Evolutionary conservation across 352 stramenopile species (phyloP).

Genomic region (Globisporangium barbulae): DNA sequence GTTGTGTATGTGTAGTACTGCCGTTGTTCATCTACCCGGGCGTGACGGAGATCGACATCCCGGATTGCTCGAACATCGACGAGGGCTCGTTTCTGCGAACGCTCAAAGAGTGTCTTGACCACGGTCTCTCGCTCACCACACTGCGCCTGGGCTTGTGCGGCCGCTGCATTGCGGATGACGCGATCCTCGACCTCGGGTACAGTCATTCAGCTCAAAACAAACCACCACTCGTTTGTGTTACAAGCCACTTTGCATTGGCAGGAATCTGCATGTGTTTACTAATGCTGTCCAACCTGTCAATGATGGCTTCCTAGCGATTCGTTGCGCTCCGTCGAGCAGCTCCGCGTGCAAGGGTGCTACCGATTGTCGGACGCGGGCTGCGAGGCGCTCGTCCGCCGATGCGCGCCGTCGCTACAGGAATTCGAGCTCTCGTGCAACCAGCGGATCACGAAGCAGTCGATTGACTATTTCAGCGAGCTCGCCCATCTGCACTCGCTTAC

Average conservation of each 20-base stretch:
- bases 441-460: constrained; percentile 69
- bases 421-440: constrained; percentile 85
- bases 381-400: constrained; percentile 60
- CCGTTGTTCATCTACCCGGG: constrained; percentile 81
- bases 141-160: constrained; percentile 71
- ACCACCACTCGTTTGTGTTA: background rate
- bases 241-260: too few relatives aligned
- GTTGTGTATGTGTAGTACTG: constrained; percentile 34
- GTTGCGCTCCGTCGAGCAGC: constrained; percentile 57
- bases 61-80: constrained; percentile 80
- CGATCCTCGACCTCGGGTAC: constrained; percentile 66
- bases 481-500: constrained; percentile 60
- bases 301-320: constrained; percentile 29
- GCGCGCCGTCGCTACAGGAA: constrained; percentile 61
- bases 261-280: background rate
- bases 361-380: constrained; percentile 66
- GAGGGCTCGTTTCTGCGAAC: constrained; percentile 52
- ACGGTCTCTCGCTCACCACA: constrained; percentile 44
- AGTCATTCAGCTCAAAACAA: background rate
- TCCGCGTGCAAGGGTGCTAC: constrained; percentile 75
- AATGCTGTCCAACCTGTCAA: background rate
- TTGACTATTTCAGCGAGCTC: constrained; percentile 72
- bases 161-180: constrained; percentile 69
- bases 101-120: constrained; percentile 46
- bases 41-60: constrained; percentile 78